These are phyloP conservation scores for Hypsizygus marmoreus DNA, from an alignment of 768 basidiomycete species.

Conservation along the genomic window DNA sequence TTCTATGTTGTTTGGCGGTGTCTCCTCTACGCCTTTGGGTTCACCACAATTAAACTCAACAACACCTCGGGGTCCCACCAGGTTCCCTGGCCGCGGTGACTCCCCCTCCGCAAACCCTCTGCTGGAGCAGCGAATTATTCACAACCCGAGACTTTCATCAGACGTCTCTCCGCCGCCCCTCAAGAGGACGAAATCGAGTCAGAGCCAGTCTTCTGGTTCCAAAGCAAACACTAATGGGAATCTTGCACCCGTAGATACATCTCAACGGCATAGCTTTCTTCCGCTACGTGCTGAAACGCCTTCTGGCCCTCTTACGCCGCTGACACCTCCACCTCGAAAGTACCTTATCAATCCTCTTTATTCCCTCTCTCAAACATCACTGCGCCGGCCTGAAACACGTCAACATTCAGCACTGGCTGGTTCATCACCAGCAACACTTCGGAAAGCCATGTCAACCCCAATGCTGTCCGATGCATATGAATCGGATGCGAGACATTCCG, in stretches of 20 bases:
- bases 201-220: constrained; percentile 24
- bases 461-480: constrained; percentile 48
- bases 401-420: constrained; percentile 9
- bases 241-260: constrained; percentile 21
- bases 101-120: constrained; percentile 32
- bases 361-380: constrained; percentile 60
- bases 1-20: constrained; percentile 38
- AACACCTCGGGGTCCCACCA: constrained; percentile 4
- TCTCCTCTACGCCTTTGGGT: constrained; percentile 39
- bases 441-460: constrained; percentile 57
- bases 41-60: constrained; percentile 29
- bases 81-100: constrained; percentile 13
- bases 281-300: constrained; percentile 69
- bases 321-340: constrained; percentile 67
- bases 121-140: constrained; percentile 47
- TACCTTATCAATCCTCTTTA: constrained; percentile 47
- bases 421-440: constrained; percentile 26
- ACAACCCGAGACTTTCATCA: constrained; percentile 31
- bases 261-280: constrained; percentile 44
- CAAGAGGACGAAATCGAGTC: constrained; percentile 28
- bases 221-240: constrained; percentile 30
- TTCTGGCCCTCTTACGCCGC: constrained; percentile 54
- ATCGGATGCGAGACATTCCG: constrained; percentile 26
- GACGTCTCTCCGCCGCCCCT: constrained; percentile 23
- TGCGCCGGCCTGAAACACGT: constrained; percentile 28